Percentiles rank a stretch among this genome's conserved stretches.
Evolutionary conservation across 2,329 filamentous ascomycete species (phyloP).

Genomic region (Samsoniella hepiali): DNA sequence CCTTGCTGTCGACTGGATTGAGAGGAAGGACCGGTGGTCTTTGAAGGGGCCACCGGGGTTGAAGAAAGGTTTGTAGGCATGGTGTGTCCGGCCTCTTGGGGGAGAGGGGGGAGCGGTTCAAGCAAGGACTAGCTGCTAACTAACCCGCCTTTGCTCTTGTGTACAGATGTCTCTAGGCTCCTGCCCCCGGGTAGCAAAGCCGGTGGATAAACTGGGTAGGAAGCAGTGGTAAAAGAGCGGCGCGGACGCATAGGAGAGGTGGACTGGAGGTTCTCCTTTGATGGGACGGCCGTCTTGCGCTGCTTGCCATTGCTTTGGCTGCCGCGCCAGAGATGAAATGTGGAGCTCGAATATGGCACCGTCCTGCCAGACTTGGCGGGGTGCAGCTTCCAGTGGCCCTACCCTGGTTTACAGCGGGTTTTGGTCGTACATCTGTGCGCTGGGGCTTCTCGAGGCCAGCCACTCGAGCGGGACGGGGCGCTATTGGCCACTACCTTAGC

Average conservation of each 20-base stretch:
- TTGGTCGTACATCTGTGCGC: neutral
- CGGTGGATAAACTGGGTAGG: constrained; percentile 10
- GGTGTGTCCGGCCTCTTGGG: neutral
- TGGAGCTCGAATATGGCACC: neutral
- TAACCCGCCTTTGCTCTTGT: constrained; percentile 1
- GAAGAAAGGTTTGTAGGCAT: constrained; percentile 5
- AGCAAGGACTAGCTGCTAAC: neutral
- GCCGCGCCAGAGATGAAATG: constrained; percentile 15
- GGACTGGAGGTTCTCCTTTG: constrained; percentile 2
- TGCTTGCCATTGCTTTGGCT: neutral
- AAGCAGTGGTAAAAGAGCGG: neutral
- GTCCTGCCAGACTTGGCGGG: neutral
- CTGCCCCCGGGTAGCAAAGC: neutral
- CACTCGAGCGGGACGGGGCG: neutral
- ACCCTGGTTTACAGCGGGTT: neutral
- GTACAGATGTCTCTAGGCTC: neutral
- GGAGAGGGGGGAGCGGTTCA: neutral
- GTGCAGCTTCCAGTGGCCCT: neutral
- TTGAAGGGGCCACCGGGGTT: neutral
- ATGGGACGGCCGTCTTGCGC: neutral
- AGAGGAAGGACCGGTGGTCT: neutral
- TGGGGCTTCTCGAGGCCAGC: neutral
- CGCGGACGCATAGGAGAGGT: neutral
- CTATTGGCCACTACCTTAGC: neutral
- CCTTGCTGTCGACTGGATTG: constrained; percentile 1